phyloP scores from a whole-genome alignment of 192 early-diverging fungal species.

The Gaertneriomyces semiglobifer region DNA sequence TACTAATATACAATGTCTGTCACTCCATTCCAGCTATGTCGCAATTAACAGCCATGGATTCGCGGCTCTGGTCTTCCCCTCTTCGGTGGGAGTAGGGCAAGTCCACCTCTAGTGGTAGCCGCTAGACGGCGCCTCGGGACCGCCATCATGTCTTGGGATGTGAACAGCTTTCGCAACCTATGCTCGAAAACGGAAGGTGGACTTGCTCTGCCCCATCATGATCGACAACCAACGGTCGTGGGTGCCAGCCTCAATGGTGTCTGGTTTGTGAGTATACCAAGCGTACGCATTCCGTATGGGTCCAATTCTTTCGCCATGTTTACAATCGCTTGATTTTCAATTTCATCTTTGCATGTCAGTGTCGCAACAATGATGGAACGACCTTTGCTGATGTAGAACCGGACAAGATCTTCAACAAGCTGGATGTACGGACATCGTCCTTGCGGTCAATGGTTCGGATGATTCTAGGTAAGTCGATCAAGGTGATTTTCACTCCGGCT shows the following conservation, averaged over 20 bases:
- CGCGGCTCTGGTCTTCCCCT: too few relatives aligned
- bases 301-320: conserved; percentile 52
- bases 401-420: conserved; percentile 47
- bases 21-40: too few relatives aligned
- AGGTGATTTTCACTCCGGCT: conserved; percentile 48
- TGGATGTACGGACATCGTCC: conserved; percentile 46
- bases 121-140: too few relatives aligned
- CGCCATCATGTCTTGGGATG: too few relatives aligned
- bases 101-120: too few relatives aligned
- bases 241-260: conserved; percentile 55
- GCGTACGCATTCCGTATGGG: conserved; percentile 46
- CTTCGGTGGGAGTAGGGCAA: not conserved
- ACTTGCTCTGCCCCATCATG: conserved; percentile 48
- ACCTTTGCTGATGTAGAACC: conserved; percentile 45
- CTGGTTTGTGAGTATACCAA: conserved; percentile 63
- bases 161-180: too few relatives aligned
- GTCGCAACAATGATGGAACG: conserved; percentile 54
- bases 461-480: conserved; percentile 62
- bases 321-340: conserved; percentile 57
- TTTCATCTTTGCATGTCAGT: conserved; percentile 58
- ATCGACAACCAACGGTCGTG: conserved; percentile 51
- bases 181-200: too few relatives aligned
- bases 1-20: too few relatives aligned
- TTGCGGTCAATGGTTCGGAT: conserved; percentile 44
- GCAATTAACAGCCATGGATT: too few relatives aligned